These are phyloP conservation scores for Evansstolkia leycettana DNA, from an alignment of 495 filamentous ascomycete species.

Conservation along the genomic window DNA sequence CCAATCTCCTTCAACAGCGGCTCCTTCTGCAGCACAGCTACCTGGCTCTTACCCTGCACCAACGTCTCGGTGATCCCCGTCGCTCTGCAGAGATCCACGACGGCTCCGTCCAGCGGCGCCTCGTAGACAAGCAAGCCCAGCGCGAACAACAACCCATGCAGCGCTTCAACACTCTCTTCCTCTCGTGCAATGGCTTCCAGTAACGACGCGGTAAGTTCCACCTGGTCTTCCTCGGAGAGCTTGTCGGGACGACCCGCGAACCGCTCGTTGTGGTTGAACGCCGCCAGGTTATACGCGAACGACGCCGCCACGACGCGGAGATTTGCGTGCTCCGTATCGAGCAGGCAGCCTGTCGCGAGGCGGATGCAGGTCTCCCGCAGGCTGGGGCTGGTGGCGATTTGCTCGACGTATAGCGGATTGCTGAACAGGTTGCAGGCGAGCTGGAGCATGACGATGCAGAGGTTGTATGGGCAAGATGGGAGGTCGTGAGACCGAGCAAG, in stretches of 20 bases:
- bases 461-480: constrained; percentile 55
- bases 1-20: constrained; percentile 48
- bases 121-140: constrained; percentile 64
- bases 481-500: constrained; percentile 44
- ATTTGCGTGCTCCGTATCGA: constrained; percentile 36
- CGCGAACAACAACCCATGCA: constrained; percentile 60
- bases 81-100: constrained; percentile 60
- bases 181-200: constrained; percentile 64
- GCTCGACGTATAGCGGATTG: constrained; percentile 35
- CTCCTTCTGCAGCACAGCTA: constrained; percentile 40
- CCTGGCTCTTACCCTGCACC: constrained; percentile 38
- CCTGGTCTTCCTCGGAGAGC: constrained; percentile 54
- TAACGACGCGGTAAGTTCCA: constrained; percentile 65
- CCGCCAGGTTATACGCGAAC: constrained; percentile 71
- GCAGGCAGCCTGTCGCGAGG: constrained; percentile 39
- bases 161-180: constrained; percentile 52
- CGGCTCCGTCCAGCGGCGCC: constrained; percentile 50
- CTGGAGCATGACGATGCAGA: constrained; percentile 68
- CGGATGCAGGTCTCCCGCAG: constrained; percentile 25
- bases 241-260: constrained; percentile 43
- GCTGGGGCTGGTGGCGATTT: constrained; percentile 21
- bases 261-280: constrained; percentile 53
- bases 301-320: constrained; percentile 68
- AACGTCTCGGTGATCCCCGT: constrained; percentile 53
- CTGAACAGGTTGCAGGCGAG: constrained; percentile 52